Evolutionary conservation across 306 rosid genomes (phyloP).

Genomic region (Vigna hirtella): DNA sequence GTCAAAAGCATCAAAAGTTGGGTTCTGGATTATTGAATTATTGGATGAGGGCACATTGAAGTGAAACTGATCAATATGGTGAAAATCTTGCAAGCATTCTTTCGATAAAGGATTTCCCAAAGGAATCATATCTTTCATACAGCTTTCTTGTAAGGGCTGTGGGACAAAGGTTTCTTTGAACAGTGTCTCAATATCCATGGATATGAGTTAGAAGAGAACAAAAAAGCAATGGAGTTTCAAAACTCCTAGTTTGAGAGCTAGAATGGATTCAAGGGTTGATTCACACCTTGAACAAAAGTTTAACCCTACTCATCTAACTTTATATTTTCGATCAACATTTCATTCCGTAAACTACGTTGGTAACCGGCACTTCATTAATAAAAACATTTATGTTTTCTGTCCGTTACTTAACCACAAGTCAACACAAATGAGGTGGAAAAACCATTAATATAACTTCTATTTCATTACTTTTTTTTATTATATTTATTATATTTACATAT

Average conservation of each 20-base stretch:
- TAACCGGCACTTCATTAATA: conserved; percentile 45
- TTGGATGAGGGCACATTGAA: conserved; percentile 50
- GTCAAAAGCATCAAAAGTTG: conserved; percentile 47
- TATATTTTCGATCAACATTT: conserved; percentile 9
- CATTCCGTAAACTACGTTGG: conserved; percentile 36
- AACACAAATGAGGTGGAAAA: background rate
- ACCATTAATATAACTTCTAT: background rate
- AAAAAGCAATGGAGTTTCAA: conserved; percentile 40
- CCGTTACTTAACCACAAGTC: conserved; percentile 27
- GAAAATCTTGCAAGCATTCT: conserved; percentile 60
- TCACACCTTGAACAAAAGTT: conserved; percentile 19
- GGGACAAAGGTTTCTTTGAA: conserved; percentile 48
- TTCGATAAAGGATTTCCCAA: conserved; percentile 57
- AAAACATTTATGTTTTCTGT: conserved; percentile 39
- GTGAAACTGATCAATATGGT: conserved; percentile 51
- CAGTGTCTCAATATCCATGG: conserved; percentile 68
- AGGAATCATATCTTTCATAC: conserved; percentile 44
- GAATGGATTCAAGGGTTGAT: conserved; percentile 13
- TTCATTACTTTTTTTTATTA: background rate
- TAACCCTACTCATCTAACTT: background rate
- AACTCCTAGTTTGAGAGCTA: conserved; percentile 21
- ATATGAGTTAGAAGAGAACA: conserved; percentile 39
- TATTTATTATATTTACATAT: background rate
- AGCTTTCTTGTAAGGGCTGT: conserved; percentile 43
- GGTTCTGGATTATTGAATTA: conserved; percentile 47